Evolutionary conservation across 75 land plant species (phyloP), one percentile per base, ranked within the genome.

Genomic region (Larix kaempferi): DNA sequence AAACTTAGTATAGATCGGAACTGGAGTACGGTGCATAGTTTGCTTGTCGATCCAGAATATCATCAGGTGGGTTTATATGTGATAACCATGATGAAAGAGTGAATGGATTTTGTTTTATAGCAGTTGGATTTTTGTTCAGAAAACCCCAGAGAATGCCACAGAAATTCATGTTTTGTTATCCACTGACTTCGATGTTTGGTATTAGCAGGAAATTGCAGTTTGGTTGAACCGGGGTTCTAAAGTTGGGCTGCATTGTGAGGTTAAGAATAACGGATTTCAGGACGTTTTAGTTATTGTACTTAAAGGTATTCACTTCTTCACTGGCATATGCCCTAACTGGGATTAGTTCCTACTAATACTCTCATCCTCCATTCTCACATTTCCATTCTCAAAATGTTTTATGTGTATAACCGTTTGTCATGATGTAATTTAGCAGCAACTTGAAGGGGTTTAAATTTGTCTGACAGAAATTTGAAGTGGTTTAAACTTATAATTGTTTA

Each of bases 201-300:
- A 29, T 37, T 67, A 52, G 49, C 78, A 87, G 86, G 84, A 83
- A 14, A 78, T 84, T 26, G 67, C 81, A 14, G 69, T 87, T 78
- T 87, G 89, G 89, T 76, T 87, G 67, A 87, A 87, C 82, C 26
- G 58, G 16, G 86, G 86, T 13, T 84, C 86, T 4, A 76, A 56
- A 26, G 67, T 87, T 44, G 57, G 56, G 14, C 17, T 84, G 19
- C 78, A 66, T 74, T 82, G 76, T 81, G 77, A 82, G 21, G 84
- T 76, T 75, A 78, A 59, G 15, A 25, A 33, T 29, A 27, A 73
- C 29, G 67, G 37, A 14, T 65, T 79, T 73, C 52, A 29, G 23
- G 56, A 74, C 64, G 54, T 80, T 16, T 27, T 75, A 54, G 57
- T 84, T 22, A 22, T 61, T 72, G 49, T 87, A 29, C 76, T 81